Base-by-base conservation (phyloP, 2,329 filamentous ascomycete species). In the Cercospora beticola region DNA sequence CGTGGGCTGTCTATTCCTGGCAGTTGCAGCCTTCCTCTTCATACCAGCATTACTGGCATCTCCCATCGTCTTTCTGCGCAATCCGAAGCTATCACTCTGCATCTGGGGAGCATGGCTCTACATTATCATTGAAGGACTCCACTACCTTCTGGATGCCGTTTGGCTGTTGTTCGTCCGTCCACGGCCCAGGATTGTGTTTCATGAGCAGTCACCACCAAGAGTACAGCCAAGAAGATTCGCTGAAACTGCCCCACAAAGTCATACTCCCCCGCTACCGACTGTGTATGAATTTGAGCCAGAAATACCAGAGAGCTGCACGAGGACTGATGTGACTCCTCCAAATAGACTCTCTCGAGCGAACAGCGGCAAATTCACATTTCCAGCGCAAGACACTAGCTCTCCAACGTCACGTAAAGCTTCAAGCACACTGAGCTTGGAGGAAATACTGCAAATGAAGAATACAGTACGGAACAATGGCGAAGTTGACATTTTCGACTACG, bases 401-500 rank as follows among this genome's bases (percentile, higher is more conserved):
- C 46, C 66, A 9, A 14, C 46, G n/a, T 61, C 43, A 26, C 58
- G 56, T 14, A 52, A 61, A 40, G 26, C 28, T 12, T 64, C 61
- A 21, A 64, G 36, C 6, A 56, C 62, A 33, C 21, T 36, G 7
- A 46, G 62, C 4, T 30, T 26, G 36, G 63, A 68, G 16, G 67
- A 68, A 2, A 63, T 58, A 30, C 18, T 43, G 16, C 26, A 59
- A 43, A 56, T 65, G 59, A 64, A 60, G 28, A 21, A 49, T 21
- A n/a, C 57, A 23, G 43, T 68, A 14, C 54, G 49, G 28, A 21
- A 60, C 14, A 30, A 30, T 16, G 46, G 18, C 31, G 28, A 21
- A 8, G 23, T 43, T 6, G 40, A 64, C n/a, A 23, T 30, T 56
- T 58, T 46, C 54, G 28, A n/a, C 31, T 33, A 68, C 21, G 52